Percentiles rank a stretch among this genome's conserved stretches.
Evolutionary conservation across 805 yeast genomes (phyloP).

Genomic region (Ogataea minuta): DNA sequence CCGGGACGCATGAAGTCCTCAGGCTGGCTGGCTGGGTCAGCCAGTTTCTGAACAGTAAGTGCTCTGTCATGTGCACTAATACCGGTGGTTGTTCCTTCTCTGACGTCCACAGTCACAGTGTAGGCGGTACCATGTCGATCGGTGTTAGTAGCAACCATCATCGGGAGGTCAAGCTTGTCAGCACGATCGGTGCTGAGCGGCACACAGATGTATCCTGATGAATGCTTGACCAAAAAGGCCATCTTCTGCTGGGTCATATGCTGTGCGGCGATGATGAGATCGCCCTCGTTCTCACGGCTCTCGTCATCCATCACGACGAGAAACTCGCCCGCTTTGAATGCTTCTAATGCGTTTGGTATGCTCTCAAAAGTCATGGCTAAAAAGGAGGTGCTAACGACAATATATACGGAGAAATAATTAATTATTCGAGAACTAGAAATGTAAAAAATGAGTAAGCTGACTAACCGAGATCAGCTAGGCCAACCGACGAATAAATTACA

Average conservation of each 20-base stretch:
- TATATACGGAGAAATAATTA: conserved; percentile 1
- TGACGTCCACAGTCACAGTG: conserved; percentile 85
- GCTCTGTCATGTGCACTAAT: conserved; percentile 94
- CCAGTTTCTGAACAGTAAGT: conserved; percentile 70
- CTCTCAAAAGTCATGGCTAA: conserved; percentile 5
- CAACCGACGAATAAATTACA: too few species aligned
- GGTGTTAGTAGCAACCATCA: conserved; percentile 60
- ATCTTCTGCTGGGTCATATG: conserved; percentile 73
- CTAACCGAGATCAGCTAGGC: neutral
- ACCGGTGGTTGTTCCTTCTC: conserved; percentile 93
- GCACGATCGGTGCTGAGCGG: conserved; percentile 81
- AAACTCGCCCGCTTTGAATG: conserved; percentile 74
- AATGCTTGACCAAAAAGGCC: conserved; percentile 89
- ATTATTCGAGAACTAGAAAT: neutral
- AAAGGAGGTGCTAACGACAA: neutral
- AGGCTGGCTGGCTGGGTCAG: conserved; percentile 55
- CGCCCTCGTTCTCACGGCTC: conserved; percentile 96
- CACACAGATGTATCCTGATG: conserved; percentile 91
- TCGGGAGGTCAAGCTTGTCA: conserved; percentile 73
- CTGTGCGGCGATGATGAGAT: conserved; percentile 90
- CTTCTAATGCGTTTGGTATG: conserved; percentile 70
- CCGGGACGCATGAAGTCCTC: conserved; percentile 87
- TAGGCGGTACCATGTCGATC: conserved; percentile 98
- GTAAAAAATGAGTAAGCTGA: conserved; percentile 1
- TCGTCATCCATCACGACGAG: conserved; percentile 97